phyloP scores from a whole-genome alignment of 176 grass and related monocot genomes.

The Triticum urartu region DNA sequence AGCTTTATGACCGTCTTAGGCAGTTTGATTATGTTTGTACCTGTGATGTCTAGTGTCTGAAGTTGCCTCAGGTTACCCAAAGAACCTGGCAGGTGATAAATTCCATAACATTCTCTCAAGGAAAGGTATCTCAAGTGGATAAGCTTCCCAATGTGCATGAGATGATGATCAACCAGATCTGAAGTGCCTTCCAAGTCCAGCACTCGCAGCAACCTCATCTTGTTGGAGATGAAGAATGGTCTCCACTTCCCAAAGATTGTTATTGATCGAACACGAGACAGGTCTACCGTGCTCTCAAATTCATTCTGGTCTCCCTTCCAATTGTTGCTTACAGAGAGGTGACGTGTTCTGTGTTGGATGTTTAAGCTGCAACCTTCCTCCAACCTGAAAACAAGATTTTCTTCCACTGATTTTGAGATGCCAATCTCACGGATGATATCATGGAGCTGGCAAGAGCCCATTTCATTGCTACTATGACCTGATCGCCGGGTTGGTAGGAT shows the following conservation, averaged over 20 bases:
- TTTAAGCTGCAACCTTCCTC: background rate
- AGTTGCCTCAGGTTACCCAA: background rate
- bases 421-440: background rate
- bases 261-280: background rate
- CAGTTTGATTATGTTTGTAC: background rate
- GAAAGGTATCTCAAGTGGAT: background rate
- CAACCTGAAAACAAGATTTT: background rate
- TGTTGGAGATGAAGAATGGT: background rate
- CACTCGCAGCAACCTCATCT: background rate
- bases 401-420: background rate
- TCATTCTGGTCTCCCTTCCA: background rate
- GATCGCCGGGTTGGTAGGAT: background rate
- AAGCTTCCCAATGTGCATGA: background rate
- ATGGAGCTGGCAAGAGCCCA: background rate
- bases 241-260: background rate
- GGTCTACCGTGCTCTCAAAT: background rate
- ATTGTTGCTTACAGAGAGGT: background rate
- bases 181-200: background rate
- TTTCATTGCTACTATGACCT: background rate
- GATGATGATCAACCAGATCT: background rate
- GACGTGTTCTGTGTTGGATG: background rate
- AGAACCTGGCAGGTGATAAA: background rate
- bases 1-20: background rate
- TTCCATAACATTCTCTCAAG: background rate
- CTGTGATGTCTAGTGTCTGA: background rate